Evolutionary conservation across 495 filamentous ascomycete genomes (phyloP), one percentile per base, ranked within the genome.

Genomic region (Darksidea phi): DNA sequence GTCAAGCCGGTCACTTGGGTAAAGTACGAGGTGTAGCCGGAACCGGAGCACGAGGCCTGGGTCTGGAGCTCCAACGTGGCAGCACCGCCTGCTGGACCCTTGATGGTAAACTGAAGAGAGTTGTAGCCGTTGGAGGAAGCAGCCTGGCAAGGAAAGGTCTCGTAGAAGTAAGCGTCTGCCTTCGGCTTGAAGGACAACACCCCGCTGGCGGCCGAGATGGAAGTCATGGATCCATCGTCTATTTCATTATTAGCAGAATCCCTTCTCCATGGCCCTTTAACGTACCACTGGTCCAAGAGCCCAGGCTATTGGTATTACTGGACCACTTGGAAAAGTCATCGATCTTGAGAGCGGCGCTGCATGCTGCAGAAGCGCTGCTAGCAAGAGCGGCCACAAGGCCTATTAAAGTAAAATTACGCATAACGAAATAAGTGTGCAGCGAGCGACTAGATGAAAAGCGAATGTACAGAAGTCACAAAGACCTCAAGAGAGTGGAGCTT

Each of bases 211-310:
- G 75, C 75, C 38, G 66, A 74, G 63, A 83, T 80, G 15, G 74
- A 72, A 47, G 71, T 74, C 76, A 84, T 82, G 45, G 76, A 75
- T 1, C 77, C 77, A 72, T 86, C 83, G 69, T 85, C 82, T 84
- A 57, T 38, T n/a, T 34, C 15, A 37, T n/a, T 21, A 37, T 42
- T 47, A 59, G 55, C 23, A 10, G 1, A 13, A 2, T 0, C 13
- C 20, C 17, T 1, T 24, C 25, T 15, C 48, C 8, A 42, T 34
- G 25, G 32, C 37, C 25, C 17, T 38, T 47, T 47, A 59, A 70
- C 82, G 74, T 71, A 82, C 79, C 82, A 70, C 74, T 82, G 60
- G 73, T 79, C 64, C 73, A 78, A 53, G 72, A 69, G 25, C 72
- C 68, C 34, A 83, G 66, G 46, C 71, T 75, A 61, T 85, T 86